Conservation (phyloP, 495 filamentous ascomycete species). For the Penicillium bialowiezense region DNA sequence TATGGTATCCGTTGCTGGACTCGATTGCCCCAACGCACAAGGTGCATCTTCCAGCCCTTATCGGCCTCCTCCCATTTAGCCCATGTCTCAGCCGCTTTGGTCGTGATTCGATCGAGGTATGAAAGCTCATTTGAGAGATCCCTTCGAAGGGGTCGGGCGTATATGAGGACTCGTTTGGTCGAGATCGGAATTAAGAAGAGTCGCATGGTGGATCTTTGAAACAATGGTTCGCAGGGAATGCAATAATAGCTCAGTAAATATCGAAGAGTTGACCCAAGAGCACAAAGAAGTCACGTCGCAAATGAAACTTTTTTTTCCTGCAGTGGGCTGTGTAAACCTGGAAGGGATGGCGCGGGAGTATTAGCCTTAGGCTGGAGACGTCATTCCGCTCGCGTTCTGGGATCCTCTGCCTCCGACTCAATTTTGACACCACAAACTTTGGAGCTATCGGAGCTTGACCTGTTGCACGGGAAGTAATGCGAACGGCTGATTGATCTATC, state of each 20-base stretch:
- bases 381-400: conserved; percentile 28
- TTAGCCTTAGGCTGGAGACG: conserved; percentile 14
- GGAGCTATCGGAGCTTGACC: conserved; percentile 4
- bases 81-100: conserved; percentile 73
- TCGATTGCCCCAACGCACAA: conserved; percentile 83
- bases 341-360: neutral
- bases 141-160: conserved; percentile 71
- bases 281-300: conserved; percentile 1
- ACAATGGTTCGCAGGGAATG: neutral
- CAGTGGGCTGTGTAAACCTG: neutral
- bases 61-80: conserved; percentile 81
- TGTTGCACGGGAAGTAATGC: conserved; percentile 9
- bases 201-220: conserved; percentile 59
- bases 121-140: conserved; percentile 48
- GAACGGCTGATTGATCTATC: conserved; percentile 9
- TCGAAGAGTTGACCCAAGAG: neutral
- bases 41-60: conserved; percentile 77
- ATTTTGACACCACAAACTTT: neutral
- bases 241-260: neutral
- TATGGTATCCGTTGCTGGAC: conserved; percentile 84
- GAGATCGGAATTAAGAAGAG: conserved; percentile 95
- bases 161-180: conserved; percentile 85
- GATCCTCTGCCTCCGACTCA: neutral
- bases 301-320: neutral
- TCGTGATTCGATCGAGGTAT: conserved; percentile 60